Base-by-base conservation (phyloP, 441 rosid species). In the Gossypium schwendimanii region DNA sequence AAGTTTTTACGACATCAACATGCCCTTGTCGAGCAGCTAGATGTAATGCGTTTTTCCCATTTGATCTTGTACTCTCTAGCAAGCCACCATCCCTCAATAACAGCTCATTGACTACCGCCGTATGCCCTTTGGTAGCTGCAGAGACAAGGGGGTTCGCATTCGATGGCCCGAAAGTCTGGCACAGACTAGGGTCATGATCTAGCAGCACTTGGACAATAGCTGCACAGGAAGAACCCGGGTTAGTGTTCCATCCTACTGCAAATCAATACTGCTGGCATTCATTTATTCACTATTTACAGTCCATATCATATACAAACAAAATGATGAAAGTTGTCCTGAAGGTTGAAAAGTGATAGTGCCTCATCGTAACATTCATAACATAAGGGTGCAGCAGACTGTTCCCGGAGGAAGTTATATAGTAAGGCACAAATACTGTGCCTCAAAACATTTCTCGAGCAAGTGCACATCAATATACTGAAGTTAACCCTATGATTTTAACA, bases 121-220 rank as follows among this genome's bases (percentile, higher is more conserved):
- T 88, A 79, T 91, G 97, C 33, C 99, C 99, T 78, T 89, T 87
- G 63, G 93, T 82, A 60, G 98, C 94, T 8, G 99, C 99, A 78
- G 99, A 88, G 66, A 89, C 80, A 70, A 94, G 92, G 26, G 99
- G 96, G 17, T 98, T 94, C 26, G 98, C 87, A 80, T 88, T 87
- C 24, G 94, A 88, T 71, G 88, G 94, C 23, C 97, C 92, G 69
- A 83, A 78, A 0, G 98, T 94, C 54, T 73, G 85, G 85, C 96
- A 89, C 77, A 94, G 84, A 39, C 90, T 83, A 4, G 97, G 87
- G 67, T 94, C 96, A 69, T 91, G 88, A 79, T 94, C 89, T 60
- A 94, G 84, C 63, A 94, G 81, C 47, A 89, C 94, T 77, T 89
- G 96, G 68, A 94, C 99, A 75, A 94, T 89, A 65, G 85, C 99